These are phyloP conservation scores for Alternaria triticina DNA, from an alignment of 2,329 filamentous ascomycete genomes.

Conservation along the genomic window DNA sequence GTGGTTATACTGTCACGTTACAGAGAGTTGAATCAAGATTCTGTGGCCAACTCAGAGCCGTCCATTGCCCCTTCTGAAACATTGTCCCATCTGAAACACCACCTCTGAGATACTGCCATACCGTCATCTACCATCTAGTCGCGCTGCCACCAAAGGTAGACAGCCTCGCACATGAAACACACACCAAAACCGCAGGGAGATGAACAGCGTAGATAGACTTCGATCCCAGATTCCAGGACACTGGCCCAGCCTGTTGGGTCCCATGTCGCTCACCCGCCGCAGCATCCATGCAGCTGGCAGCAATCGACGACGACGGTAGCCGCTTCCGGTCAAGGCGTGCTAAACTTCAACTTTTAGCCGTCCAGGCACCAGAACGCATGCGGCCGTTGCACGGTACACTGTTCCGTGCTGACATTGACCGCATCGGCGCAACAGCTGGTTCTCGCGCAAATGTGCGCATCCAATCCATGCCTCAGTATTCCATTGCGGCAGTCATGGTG, in stretches of 20 bases:
- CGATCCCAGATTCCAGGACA: slow-evolving; percentile 18
- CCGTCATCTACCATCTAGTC: not conserved
- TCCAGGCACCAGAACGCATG: slow-evolving; percentile 1
- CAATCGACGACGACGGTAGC: not conserved
- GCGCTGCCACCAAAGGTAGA: not conserved
- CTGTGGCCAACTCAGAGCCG: not conserved
- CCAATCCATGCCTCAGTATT: not conserved
- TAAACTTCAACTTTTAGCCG: not conserved
- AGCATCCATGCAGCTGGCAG: slow-evolving; percentile 3
- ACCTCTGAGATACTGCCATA: not conserved
- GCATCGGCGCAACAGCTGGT: not conserved
- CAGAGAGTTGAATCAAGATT: not conserved
- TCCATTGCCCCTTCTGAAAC: not conserved
- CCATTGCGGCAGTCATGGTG: not conserved
- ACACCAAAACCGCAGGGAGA: not conserved
- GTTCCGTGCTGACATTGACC: not conserved
- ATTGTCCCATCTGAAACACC: not conserved
- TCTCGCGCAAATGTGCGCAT: not conserved
- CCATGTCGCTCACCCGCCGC: slow-evolving; percentile 14
- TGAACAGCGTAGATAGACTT: not conserved
- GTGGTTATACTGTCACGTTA: not conserved
- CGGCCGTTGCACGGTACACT: slow-evolving; percentile 1
- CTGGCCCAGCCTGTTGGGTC: slow-evolving; percentile 10
- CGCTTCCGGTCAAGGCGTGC: slow-evolving; percentile 3
- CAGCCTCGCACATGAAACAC: slow-evolving; percentile 2